Base-by-base conservation (phyloP, 78 protist genomes). In the Dictyostelium citrinum region DNA sequence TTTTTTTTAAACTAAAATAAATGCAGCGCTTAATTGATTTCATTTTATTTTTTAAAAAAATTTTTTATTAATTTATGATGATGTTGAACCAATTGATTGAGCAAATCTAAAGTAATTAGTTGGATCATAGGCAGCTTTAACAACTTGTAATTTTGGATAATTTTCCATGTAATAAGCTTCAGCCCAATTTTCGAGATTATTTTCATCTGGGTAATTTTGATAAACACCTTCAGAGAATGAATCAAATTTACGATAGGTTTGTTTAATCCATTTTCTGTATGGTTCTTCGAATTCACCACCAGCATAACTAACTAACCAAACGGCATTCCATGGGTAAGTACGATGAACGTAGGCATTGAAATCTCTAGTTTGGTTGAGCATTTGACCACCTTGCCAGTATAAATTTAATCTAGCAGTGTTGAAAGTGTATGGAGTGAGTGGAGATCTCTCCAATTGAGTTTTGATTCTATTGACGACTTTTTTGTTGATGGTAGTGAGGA, bases 301-400 rank as follows among this genome's bases (percentile, higher is more conserved):
- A 33, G 46, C 84, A 22, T 24, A 85, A 2, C 60, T 33, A 2
- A 68, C 17, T 41, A 85, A 61, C 79, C 75, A 85, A 33, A 85
- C 92, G 24, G 84, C 84, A 61, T 85, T 85, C 92, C 92, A 85
- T 85, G 92, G 92, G n/a, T 76, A 77, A 9, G 84, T 61, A 31
- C 92, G 49, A 31, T 85, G 92, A 2, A 64, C 79, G 17, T 70
- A 85, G 22, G 92, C 83, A 43, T 24, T 85, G 64, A 17, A 74
- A 74, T 76, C 80, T n/a, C 83, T 14, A 39, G 74, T 37, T 76
- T 77, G 37, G 14, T 85, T 35, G 2, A 85, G 64, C 33, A 85
- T 58, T 17, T 46, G 78, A 77, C 92, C 92, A 61, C 92, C 92
- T 45, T 76, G 80, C 92, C 92, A 85, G 79, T 85, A 85, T 1